These are phyloP conservation scores for Tulasnella sp. DNA, from an alignment of 768 basidiomycete genomes.

Conservation along the genomic window DNA sequence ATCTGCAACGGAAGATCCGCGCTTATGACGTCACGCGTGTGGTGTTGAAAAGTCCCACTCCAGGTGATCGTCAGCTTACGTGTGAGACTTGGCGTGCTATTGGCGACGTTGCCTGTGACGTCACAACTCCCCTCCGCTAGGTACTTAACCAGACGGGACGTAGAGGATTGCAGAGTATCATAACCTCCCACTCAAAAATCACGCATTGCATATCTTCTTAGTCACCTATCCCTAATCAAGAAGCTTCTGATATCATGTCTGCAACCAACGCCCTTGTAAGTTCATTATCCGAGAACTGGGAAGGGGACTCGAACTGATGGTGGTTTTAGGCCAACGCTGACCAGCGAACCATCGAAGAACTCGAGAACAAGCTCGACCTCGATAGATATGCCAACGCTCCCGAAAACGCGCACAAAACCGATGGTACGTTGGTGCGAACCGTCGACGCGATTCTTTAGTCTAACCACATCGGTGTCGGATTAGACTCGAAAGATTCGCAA, in stretches of 20 bases:
- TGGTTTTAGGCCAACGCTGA: background rate
- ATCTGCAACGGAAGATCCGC: too few relatives aligned
- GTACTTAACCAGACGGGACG: background rate
- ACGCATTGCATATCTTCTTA: background rate
- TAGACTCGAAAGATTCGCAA: slow-evolving; percentile 49
- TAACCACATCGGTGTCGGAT: background rate
- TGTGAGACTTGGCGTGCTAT: background rate
- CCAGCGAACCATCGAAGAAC: background rate
- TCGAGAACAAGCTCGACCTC: background rate
- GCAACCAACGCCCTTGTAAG: background rate
- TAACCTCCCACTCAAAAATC: background rate
- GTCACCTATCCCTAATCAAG: background rate
- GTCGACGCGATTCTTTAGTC: background rate
- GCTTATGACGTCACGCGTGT: too few relatives aligned
- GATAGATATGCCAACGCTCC: background rate
- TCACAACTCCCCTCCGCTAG: background rate
- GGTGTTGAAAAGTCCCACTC: too few relatives aligned
- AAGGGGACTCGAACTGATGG: background rate
- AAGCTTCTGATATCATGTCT: background rate
- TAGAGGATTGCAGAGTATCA: background rate
- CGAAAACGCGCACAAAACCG: slow-evolving; percentile 3
- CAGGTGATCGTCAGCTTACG: background rate
- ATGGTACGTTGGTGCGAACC: background rate
- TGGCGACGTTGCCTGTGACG: background rate
- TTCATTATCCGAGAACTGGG: background rate